Evolutionary conservation across 2,329 filamentous ascomycete genomes (phyloP).

Genomic region (Ustilaginoidea virens): DNA sequence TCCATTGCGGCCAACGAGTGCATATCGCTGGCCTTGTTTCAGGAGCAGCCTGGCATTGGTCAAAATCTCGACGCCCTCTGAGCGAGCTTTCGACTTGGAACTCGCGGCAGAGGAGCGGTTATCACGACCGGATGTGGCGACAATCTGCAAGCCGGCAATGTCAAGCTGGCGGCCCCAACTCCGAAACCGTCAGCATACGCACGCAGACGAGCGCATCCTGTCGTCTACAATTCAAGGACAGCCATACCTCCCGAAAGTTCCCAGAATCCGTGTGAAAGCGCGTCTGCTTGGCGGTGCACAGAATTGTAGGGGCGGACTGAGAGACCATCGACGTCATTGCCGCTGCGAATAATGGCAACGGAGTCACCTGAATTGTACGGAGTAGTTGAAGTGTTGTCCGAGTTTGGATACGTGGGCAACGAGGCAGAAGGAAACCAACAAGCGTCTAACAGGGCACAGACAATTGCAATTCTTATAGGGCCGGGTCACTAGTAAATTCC

Average conservation of each 20-base stretch:
- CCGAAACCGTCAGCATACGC: too few relatives aligned
- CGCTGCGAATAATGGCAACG: too few relatives aligned
- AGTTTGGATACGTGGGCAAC: too few relatives aligned
- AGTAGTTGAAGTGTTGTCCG: too few relatives aligned
- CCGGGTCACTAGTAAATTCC: too few relatives aligned
- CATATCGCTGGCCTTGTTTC: slow-evolving; percentile 61
- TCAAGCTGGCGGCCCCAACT: slow-evolving; percentile 41
- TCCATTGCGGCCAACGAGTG: slow-evolving; percentile 65
- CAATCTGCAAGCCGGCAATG: slow-evolving; percentile 58
- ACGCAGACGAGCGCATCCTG: background rate
- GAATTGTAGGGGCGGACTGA: slow-evolving; percentile 35
- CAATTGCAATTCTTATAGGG: too few relatives aligned
- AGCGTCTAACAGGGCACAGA: background rate
- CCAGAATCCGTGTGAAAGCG: slow-evolving; percentile 44
- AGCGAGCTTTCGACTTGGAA: slow-evolving; percentile 29
- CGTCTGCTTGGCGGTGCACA: slow-evolving; percentile 52
- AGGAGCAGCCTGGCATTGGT: slow-evolving; percentile 53
- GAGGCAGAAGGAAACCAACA: too few relatives aligned
- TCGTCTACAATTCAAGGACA: too few relatives aligned
- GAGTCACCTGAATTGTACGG: too few relatives aligned
- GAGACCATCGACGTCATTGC: slow-evolving; percentile 32
- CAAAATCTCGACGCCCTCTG: slow-evolving; percentile 49
- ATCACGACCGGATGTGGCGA: slow-evolving; percentile 34
- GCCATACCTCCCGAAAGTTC: slow-evolving; percentile 40
- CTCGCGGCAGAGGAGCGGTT: slow-evolving; percentile 26